These are phyloP conservation scores for Beverwykella pulmonaria DNA, from an alignment of 495 filamentous ascomycete genomes.

Conservation along the genomic window DNA sequence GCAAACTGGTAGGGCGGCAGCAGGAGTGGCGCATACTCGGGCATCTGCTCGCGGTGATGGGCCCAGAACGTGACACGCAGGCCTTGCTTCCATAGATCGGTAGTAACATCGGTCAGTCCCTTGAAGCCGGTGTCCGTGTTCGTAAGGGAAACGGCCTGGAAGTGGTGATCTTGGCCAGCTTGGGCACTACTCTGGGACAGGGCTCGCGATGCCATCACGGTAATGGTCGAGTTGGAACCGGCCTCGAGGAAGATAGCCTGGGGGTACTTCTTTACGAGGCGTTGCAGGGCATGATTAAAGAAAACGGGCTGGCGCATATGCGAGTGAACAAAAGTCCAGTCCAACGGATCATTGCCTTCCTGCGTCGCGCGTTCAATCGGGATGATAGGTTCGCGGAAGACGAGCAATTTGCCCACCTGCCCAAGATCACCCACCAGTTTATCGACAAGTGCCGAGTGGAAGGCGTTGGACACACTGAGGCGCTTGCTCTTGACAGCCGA, in stretches of 20 bases:
- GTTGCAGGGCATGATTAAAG: constrained; percentile 35
- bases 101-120: constrained; percentile 22
- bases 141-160: constrained; percentile 19
- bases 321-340: too few relatives aligned
- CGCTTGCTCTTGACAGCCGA: neutral
- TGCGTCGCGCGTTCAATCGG: too few relatives aligned
- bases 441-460: constrained; percentile 36
- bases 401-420: constrained; percentile 20
- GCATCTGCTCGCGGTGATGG: constrained; percentile 25
- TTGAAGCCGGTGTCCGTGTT: neutral
- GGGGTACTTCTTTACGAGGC: constrained; percentile 20
- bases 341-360: too few relatives aligned
- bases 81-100: constrained; percentile 34
- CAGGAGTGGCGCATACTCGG: constrained; percentile 4
- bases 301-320: constrained; percentile 8
- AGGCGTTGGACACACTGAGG: constrained; percentile 34
- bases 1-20: constrained; percentile 32
- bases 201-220: constrained; percentile 20
- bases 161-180: constrained; percentile 2
- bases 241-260: constrained; percentile 34
- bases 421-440: constrained; percentile 16
- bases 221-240: constrained; percentile 34
- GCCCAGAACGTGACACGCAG: constrained; percentile 30
- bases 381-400: constrained; percentile 5
- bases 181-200: neutral